Percentiles rank a stretch among this genome's conserved stretches.
These are phyloP conservation scores for Trichoderma sp. DNA, from an alignment of 2,329 filamentous ascomycete genomes.

Conservation along the genomic window DNA sequence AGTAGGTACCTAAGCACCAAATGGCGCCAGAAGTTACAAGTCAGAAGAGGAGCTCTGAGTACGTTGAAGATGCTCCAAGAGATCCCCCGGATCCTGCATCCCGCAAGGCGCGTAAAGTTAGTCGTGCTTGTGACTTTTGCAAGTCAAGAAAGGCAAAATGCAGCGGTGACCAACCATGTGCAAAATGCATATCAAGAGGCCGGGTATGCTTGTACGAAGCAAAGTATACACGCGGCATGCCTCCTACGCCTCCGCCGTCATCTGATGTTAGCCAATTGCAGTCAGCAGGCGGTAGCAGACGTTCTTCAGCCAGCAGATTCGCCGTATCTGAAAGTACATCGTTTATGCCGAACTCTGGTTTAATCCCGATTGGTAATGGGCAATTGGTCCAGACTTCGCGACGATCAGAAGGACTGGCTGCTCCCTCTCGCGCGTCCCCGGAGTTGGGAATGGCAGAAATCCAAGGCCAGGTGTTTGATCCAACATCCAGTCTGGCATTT, in stretches of 20 bases:
- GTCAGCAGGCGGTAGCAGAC: neutral
- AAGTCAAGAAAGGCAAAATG: conserved; percentile 38
- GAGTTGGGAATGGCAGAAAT: conserved; percentile 53
- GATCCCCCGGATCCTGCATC: neutral
- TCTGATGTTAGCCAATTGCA: neutral
- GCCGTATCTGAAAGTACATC: neutral
- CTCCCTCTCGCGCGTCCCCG: conserved; percentile 47
- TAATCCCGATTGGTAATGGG: neutral
- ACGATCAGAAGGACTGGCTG: conserved; percentile 31
- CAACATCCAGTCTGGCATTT: conserved; percentile 57
- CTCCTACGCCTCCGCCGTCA: conserved; percentile 40
- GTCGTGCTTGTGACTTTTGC: conserved; percentile 40
- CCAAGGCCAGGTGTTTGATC: conserved; percentile 57
- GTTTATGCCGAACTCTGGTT: neutral
- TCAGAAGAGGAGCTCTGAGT: conserved; percentile 16
- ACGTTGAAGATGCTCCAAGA: neutral
- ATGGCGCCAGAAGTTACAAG: conserved; percentile 8
- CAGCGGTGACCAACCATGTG: conserved; percentile 40
- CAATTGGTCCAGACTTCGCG: neutral
- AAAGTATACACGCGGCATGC: conserved; percentile 41
- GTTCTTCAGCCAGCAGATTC: neutral
- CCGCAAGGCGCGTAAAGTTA: conserved; percentile 40
- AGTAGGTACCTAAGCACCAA: neutral
- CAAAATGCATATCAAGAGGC: conserved; percentile 38
- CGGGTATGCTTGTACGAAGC: conserved; percentile 39